Conservation (phyloP, 2,329 filamentous ascomycete genomes). For the Zarea fungicola region DNA sequence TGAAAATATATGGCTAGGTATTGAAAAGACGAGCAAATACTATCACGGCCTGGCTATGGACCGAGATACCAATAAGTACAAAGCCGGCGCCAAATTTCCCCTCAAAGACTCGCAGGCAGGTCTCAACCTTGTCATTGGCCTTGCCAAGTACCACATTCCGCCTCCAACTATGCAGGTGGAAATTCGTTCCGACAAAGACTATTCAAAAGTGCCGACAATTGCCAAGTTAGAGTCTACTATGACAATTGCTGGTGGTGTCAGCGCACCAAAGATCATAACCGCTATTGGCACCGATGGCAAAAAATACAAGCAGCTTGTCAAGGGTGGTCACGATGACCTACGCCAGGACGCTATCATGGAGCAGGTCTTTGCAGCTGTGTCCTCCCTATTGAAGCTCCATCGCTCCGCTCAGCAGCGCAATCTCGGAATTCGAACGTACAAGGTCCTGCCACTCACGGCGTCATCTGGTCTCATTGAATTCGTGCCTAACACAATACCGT, state of each 20-base stretch:
- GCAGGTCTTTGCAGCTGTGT: conserved; percentile 96
- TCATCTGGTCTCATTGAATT: conserved; percentile 94
- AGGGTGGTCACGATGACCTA: conserved; percentile 92
- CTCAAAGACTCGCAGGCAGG: conserved; percentile 61
- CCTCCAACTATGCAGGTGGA: conserved; percentile 85
- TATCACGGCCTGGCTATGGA: conserved; percentile 62
- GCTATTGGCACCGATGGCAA: conserved; percentile 71
- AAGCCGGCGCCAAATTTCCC: conserved; percentile 58
- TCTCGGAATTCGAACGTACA: conserved; percentile 91
- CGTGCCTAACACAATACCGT: conserved; percentile 83
- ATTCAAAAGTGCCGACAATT: conserved; percentile 71
- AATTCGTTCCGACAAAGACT: conserved; percentile 67
- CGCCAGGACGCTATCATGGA: conserved; percentile 99
- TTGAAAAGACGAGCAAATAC: conserved; percentile 67
- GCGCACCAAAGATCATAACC: conserved; percentile 89
- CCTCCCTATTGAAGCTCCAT: conserved; percentile 79
- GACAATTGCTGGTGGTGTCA: conserved; percentile 83
- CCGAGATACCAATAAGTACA: conserved; percentile 59
- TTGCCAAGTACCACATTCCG: conserved; percentile 66
- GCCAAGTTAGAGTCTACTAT: conserved; percentile 67
- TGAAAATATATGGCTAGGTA: conserved; percentile 59
- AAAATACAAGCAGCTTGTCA: conserved; percentile 85
- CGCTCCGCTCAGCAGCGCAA: conserved; percentile 81
- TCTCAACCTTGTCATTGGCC: conserved; percentile 54
- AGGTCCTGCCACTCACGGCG: conserved; percentile 83